These are phyloP conservation scores for Calonectria henricotiae DNA, from an alignment of 2,329 filamentous ascomycete genomes.

Conservation along the genomic window DNA sequence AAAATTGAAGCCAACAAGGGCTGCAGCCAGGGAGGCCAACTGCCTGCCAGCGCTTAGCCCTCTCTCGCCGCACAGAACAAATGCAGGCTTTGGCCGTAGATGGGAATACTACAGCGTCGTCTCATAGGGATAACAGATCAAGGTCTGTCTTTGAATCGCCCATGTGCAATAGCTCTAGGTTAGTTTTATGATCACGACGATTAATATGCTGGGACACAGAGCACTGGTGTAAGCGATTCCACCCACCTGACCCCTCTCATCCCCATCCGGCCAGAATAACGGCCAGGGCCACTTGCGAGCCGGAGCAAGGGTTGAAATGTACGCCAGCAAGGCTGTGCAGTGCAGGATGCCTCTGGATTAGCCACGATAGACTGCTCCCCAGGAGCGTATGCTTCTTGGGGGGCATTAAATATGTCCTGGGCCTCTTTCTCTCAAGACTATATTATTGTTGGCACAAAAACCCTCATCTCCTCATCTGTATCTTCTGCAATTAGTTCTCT, in stretches of 20 bases:
- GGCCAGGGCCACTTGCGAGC: slow-evolving; percentile 24
- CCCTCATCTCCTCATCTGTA: slow-evolving; percentile 22
- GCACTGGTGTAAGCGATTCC: slow-evolving; percentile 24
- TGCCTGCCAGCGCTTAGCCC: neutral
- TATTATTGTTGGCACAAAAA: slow-evolving; percentile 44
- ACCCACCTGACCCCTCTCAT: slow-evolving; percentile 36
- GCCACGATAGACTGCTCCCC: slow-evolving; percentile 22
- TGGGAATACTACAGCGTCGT: neutral
- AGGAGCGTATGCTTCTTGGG: slow-evolving; percentile 34
- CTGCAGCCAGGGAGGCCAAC: neutral
- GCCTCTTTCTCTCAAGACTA: neutral
- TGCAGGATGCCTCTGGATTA: slow-evolving; percentile 36
- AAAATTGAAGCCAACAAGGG: slow-evolving; percentile 23
- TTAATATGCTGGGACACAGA: slow-evolving; percentile 12
- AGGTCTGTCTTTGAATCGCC: neutral
- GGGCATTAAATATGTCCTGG: slow-evolving; percentile 42
- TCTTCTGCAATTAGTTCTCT: too few relatives aligned
- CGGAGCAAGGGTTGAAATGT: slow-evolving; percentile 12
- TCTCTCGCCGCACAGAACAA: neutral
- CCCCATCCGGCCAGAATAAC: slow-evolving; percentile 29
- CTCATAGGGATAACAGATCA: neutral
- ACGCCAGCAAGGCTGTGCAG: slow-evolving; percentile 31
- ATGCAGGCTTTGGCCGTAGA: neutral
- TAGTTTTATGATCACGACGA: too few relatives aligned
- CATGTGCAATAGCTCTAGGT: neutral